A percentile compares a stretch with the other conserved stretches of the same genome.
These are phyloP conservation scores for Wickerhamomyces ciferrii DNA, from an alignment of 805 yeast species.

Conservation along the genomic window DNA sequence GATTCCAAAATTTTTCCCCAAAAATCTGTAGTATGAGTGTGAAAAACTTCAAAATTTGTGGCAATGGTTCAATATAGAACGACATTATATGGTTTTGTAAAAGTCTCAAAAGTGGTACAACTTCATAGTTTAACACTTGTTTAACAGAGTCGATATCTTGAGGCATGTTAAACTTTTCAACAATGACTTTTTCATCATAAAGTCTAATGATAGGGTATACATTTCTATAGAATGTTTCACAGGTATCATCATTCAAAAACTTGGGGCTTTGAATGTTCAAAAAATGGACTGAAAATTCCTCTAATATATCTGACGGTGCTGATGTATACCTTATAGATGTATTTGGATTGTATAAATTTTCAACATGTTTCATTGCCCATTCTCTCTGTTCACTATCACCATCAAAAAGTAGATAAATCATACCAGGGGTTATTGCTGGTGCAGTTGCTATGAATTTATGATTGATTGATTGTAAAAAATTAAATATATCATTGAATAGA, in stretches of 20 bases:
- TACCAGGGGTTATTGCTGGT: conserved; percentile 38
- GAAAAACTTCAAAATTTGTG: conserved; percentile 46
- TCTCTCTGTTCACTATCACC: conserved; percentile 40
- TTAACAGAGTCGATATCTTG: conserved; percentile 17
- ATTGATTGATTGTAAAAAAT: conserved; percentile 22
- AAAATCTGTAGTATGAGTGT: conserved; percentile 36
- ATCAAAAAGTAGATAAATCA: conserved; percentile 48
- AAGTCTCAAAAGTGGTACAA: conserved; percentile 32
- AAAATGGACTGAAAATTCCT: conserved; percentile 51
- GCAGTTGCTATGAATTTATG: conserved; percentile 21
- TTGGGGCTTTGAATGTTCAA: conserved; percentile 48
- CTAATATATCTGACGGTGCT: conserved; percentile 35
- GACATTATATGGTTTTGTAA: conserved; percentile 50
- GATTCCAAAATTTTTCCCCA: conserved; percentile 46
- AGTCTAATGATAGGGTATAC: conserved; percentile 30
- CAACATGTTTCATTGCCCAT: conserved; percentile 41
- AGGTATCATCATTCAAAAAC: conserved; percentile 35
- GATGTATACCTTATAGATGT: conserved; percentile 16
- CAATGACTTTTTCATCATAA: conserved; percentile 29
- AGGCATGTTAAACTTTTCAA: conserved; percentile 22
- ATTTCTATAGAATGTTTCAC: conserved; percentile 44
- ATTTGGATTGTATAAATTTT: conserved; percentile 8
- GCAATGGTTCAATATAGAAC: conserved; percentile 34
- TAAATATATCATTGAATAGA: conserved; percentile 32
- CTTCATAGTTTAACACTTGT: conserved; percentile 20